These are phyloP conservation scores for Aspergillus wentii DNA, from an alignment of 495 filamentous ascomycete species.

Conservation along the genomic window DNA sequence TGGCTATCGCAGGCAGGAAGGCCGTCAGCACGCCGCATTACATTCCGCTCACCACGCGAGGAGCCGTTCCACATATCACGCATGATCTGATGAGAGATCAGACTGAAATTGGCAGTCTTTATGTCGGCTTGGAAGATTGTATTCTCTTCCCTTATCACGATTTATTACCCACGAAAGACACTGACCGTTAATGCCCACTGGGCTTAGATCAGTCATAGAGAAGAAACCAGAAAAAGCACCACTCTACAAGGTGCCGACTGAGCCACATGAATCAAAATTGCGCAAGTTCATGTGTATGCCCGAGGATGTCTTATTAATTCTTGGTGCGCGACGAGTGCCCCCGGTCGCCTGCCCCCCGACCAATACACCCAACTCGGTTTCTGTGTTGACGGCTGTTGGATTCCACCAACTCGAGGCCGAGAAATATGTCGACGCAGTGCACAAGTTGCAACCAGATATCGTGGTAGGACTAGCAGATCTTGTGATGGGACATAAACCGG, in stretches of 20 bases:
- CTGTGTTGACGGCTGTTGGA: constrained; percentile 77
- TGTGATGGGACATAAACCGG: constrained; percentile 51
- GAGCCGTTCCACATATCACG: constrained; percentile 78
- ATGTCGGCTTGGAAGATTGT: constrained; percentile 93
- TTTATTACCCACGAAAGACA: neutral
- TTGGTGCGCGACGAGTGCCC: constrained; percentile 74
- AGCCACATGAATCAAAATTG: constrained; percentile 47
- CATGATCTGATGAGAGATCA: constrained; percentile 73
- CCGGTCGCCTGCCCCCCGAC: constrained; percentile 66
- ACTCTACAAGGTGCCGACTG: constrained; percentile 40
- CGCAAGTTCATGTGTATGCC: constrained; percentile 67
- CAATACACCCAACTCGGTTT: constrained; percentile 68
- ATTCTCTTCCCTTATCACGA: constrained; percentile 22
- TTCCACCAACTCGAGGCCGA: constrained; percentile 63
- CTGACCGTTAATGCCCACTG: constrained; percentile 27
- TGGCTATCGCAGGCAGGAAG: constrained; percentile 55
- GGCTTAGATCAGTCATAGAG: constrained; percentile 67
- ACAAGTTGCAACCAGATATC: constrained; percentile 71
- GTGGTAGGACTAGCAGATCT: constrained; percentile 75
- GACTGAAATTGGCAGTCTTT: constrained; percentile 61
- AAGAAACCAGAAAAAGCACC: constrained; percentile 49
- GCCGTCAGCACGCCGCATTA: constrained; percentile 76
- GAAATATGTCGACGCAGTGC: constrained; percentile 60
- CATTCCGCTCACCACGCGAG: constrained; percentile 73
- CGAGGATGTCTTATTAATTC: constrained; percentile 55